phyloP scores from a whole-genome alignment of 176 grass and related monocot genomes.

The Poa pratensis region DNA sequence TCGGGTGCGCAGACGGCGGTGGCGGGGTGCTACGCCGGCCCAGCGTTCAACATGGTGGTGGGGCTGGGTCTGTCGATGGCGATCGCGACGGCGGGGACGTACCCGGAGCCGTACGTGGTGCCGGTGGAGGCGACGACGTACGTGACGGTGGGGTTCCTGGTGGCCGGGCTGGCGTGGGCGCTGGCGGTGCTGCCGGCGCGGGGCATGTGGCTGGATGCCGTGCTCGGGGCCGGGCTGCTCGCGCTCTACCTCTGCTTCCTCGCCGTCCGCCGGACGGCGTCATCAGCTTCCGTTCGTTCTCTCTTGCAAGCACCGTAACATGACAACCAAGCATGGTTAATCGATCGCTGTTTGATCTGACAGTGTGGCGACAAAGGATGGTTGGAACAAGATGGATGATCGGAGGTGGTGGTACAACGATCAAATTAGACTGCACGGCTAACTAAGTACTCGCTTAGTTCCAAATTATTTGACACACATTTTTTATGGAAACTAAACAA shows the following conservation, averaged over 20 bases:
- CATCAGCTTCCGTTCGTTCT: background rate
- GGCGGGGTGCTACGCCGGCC: conserved; percentile 72
- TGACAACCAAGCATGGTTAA: no score
- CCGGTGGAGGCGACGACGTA: conserved; percentile 51
- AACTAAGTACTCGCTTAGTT: no score
- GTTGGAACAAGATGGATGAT: no score
- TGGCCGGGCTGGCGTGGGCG: conserved; percentile 56
- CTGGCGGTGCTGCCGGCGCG: conserved; percentile 56
- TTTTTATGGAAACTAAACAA: no score
- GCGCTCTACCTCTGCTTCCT: conserved; percentile 65
- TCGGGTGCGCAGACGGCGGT: conserved; percentile 69
- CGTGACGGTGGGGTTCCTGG: conserved; percentile 61
- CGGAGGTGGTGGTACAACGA: no score
- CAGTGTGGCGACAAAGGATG: no score
- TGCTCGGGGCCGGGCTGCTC: conserved; percentile 59
- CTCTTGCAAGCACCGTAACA: background rate
- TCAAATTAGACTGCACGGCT: no score
- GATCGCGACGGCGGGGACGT: conserved; percentile 40
- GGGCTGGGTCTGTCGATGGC: conserved; percentile 69
- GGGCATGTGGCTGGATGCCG: conserved; percentile 45
- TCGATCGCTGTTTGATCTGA: no score
- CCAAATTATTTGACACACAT: no score
- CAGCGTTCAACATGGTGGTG: conserved; percentile 72
- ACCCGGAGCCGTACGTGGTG: conserved; percentile 52
- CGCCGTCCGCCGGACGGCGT: background rate